Conservation (phyloP, 2,329 filamentous ascomycete species). For the Aspergillus arachidicola region DNA sequence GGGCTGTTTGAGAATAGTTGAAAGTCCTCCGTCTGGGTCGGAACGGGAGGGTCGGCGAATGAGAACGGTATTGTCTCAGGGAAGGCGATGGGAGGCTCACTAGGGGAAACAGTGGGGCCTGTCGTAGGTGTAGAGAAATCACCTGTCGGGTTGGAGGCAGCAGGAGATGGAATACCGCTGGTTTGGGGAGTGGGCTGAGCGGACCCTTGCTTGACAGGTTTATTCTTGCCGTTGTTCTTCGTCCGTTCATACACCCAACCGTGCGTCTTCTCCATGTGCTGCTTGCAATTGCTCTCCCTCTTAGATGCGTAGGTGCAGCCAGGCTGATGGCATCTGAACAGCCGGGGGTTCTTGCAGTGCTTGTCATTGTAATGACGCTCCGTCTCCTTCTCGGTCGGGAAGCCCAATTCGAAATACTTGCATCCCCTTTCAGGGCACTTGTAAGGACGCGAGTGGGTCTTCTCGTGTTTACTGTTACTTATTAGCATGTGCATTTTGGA, state of each 20-base stretch:
- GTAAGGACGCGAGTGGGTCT: slow-evolving; percentile 94
- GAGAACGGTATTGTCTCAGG: slow-evolving; percentile 26
- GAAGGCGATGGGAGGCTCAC: slow-evolving; percentile 15
- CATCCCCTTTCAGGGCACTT: slow-evolving; percentile 82
- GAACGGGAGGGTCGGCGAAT: slow-evolving; percentile 31
- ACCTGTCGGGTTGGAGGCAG: slow-evolving; percentile 56
- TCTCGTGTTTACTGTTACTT: slow-evolving; percentile 76
- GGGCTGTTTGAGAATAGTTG: slow-evolving; percentile 25
- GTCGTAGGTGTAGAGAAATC: slow-evolving; percentile 54
- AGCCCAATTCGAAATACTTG: slow-evolving; percentile 88
- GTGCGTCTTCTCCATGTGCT: slow-evolving; percentile 98
- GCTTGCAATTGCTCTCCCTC: slow-evolving; percentile 94
- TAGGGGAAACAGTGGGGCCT: slow-evolving; percentile 33
- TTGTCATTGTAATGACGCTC: slow-evolving; percentile 96
- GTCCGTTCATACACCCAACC: slow-evolving; percentile 88
- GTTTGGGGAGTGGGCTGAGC: slow-evolving; percentile 60
- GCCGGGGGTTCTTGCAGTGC: slow-evolving; percentile 76
- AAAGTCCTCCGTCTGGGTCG: slow-evolving; percentile 27
- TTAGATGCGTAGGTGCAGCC: slow-evolving; percentile 94
- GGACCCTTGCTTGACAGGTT: slow-evolving; percentile 32
- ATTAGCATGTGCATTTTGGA: slow-evolving; percentile 11
- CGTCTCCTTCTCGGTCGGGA: slow-evolving; percentile 97
- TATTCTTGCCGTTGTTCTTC: slow-evolving; percentile 73
- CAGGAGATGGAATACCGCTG: slow-evolving; percentile 65
- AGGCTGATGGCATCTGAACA: slow-evolving; percentile 81